Evolutionary conservation across 495 filamentous ascomycete species (phyloP).

Genomic region (Podospora didyma): DNA sequence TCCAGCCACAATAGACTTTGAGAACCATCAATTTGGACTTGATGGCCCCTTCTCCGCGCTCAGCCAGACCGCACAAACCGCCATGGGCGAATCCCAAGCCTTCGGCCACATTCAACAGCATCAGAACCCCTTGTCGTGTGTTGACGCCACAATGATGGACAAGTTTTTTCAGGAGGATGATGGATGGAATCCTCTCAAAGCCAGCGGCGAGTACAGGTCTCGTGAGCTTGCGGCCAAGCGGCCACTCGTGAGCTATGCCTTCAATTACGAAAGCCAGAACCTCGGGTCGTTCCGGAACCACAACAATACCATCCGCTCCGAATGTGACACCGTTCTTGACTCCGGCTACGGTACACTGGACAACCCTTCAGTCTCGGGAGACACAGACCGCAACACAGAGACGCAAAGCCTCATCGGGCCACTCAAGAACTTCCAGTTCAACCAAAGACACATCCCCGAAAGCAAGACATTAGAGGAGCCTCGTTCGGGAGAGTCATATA

Average conservation of each 20-base stretch:
- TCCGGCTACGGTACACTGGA: conserved; percentile 59
- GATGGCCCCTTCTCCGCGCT: conserved; percentile 2
- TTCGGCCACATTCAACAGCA: not conserved
- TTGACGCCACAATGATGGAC: not conserved
- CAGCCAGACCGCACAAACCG: not conserved
- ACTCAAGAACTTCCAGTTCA: conserved; percentile 20
- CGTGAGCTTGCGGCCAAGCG: not conserved
- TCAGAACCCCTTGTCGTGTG: not conserved
- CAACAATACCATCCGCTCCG: conserved; percentile 41
- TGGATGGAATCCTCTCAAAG: conserved; percentile 2
- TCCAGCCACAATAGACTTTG: not conserved
- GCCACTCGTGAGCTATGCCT: not conserved
- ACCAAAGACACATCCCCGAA: conserved; percentile 13
- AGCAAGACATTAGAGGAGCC: not conserved
- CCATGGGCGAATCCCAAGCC: not conserved
- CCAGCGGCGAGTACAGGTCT: not conserved
- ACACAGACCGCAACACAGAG: conserved; percentile 32
- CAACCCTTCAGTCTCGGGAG: conserved; percentile 46
- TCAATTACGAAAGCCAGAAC: not conserved
- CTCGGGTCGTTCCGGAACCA: conserved; percentile 10
- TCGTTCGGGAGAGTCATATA: conserved; percentile 4
- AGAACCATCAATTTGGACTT: not conserved
- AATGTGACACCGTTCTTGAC: conserved; percentile 58
- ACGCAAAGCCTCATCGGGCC: conserved; percentile 35
- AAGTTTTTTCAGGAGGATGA: conserved; percentile 6